Evolutionary conservation across 2,329 filamentous ascomycete genomes (phyloP).

Genomic region (Rhinocladiella similis): DNA sequence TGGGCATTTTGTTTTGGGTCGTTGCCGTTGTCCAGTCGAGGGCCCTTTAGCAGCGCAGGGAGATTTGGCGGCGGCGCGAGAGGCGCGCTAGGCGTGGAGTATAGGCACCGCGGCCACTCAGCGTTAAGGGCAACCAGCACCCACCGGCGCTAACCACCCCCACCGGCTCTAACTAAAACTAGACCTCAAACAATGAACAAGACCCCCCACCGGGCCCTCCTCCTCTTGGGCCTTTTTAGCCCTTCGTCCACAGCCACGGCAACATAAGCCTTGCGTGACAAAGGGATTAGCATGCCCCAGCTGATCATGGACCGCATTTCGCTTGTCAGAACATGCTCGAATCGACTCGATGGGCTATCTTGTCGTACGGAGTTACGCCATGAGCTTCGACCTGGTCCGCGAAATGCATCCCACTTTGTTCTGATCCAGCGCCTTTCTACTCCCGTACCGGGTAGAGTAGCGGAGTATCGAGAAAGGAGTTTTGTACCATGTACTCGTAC

Average conservation of each 20-base stretch:
- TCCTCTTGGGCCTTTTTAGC: neutral
- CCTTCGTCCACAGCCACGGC: neutral
- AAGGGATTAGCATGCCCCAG: neutral
- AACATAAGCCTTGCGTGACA: no score
- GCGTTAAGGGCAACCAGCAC: neutral
- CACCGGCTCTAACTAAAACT: constrained; percentile 2
- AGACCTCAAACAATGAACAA: neutral
- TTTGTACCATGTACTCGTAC: no score
- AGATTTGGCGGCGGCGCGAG: constrained; percentile 1
- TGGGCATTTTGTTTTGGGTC: neutral
- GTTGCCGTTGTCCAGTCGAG: constrained; percentile 1
- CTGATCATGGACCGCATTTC: neutral
- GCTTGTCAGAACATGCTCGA: neutral
- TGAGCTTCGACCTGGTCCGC: neutral
- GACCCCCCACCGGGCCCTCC: neutral
- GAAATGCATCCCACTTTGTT: no score
- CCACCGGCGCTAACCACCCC: neutral
- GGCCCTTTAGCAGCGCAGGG: neutral
- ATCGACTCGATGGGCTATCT: neutral
- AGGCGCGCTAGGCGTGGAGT: neutral
- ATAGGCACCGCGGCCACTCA: neutral
- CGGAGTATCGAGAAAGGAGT: no score
- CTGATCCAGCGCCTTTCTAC: no score
- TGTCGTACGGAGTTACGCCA: neutral
- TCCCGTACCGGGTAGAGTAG: no score